Conservation (phyloP, 106 monocot species). For the Agapanthus africanus region DNA sequence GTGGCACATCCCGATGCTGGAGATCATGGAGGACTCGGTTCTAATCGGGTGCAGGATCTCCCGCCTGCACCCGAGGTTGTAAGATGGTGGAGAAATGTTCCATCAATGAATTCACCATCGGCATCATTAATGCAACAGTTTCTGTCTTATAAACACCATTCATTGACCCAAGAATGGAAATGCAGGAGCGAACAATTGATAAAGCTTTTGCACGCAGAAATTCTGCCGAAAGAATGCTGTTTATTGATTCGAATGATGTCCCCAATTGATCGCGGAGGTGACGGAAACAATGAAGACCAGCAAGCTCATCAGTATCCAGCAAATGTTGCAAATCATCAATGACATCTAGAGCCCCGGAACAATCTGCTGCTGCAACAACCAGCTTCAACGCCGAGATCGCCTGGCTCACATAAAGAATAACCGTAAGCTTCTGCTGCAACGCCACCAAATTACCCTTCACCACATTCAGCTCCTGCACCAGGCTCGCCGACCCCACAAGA, state of each 20-base stretch:
- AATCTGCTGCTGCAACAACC: slow-evolving; percentile 92
- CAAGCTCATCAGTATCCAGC: slow-evolving; percentile 86
- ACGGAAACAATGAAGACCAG: slow-evolving; percentile 95
- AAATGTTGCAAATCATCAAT: slow-evolving; percentile 92
- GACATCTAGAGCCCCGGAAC: slow-evolving; percentile 94
- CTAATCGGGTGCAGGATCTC: no score
- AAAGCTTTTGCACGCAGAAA: no score
- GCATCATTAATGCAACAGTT: no score
- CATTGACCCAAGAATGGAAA: no score
- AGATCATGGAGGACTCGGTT: no score
- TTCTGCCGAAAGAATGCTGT: no score
- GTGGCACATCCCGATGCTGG: no score
- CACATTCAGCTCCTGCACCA: slow-evolving; percentile 86
- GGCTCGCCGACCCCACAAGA: slow-evolving; percentile 69
- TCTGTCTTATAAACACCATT: no score
- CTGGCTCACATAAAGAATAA: slow-evolving; percentile 91
- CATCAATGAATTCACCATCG: no score
- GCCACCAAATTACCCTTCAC: slow-evolving; percentile 65
- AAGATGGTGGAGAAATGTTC: no score
- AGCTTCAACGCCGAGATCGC: slow-evolving; percentile 82
- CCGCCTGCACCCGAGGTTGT: no score
- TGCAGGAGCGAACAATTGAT: no score
- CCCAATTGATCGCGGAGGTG: slow-evolving; percentile 81
- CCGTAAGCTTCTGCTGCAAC: slow-evolving; percentile 89
- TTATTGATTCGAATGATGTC: slow-evolving; percentile 69